phyloP scores from a whole-genome alignment of 2,329 filamentous ascomycete species.

The Cordyceps sp. region DNA sequence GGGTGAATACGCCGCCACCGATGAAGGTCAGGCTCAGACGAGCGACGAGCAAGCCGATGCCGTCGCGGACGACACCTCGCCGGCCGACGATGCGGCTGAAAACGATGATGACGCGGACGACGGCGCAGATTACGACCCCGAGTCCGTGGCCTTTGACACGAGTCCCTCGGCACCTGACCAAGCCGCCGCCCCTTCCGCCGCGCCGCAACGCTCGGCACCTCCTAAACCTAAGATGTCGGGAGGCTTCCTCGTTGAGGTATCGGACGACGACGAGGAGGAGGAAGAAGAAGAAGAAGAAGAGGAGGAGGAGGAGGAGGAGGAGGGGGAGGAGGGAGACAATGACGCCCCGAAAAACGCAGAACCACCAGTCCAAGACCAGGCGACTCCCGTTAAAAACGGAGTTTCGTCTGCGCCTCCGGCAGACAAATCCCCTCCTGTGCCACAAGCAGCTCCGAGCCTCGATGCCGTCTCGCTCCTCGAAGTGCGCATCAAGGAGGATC shows the following conservation, averaged over 20 bases:
- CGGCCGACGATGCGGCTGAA: constrained; percentile 30
- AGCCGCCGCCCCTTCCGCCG: constrained; percentile 10
- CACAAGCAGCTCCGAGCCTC: constrained; percentile 25
- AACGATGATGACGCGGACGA: constrained; percentile 36
- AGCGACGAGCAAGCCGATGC: constrained; percentile 38
- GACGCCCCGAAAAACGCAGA: constrained; percentile 10
- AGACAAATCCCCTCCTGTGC: constrained; percentile 14
- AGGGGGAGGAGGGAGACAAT: constrained; percentile 23
- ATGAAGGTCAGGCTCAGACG: constrained; percentile 39
- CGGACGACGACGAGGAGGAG: constrained; percentile 41
- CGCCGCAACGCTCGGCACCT: constrained; percentile 12
- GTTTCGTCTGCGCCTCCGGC: constrained; percentile 7
- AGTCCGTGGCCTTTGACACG: constrained; percentile 30
- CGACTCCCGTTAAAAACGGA: constrained; percentile 7
- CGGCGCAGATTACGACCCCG: constrained; percentile 40
- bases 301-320: constrained; percentile 29
- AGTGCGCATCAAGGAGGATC: constrained; percentile 81
- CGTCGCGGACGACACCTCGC: constrained; percentile 26
- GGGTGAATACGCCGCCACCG: constrained; percentile 35
- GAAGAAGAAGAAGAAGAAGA: constrained; percentile 7
- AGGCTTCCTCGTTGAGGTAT: constrained; percentile 43
- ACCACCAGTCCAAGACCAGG: constrained; percentile 3
- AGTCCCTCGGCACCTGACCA: constrained; percentile 19
- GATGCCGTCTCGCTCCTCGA: constrained; percentile 70
- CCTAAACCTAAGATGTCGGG: constrained; percentile 42